Evolutionary conservation across 2,329 filamentous ascomycete genomes (phyloP).

Genomic region (Fusarium luffae): DNA sequence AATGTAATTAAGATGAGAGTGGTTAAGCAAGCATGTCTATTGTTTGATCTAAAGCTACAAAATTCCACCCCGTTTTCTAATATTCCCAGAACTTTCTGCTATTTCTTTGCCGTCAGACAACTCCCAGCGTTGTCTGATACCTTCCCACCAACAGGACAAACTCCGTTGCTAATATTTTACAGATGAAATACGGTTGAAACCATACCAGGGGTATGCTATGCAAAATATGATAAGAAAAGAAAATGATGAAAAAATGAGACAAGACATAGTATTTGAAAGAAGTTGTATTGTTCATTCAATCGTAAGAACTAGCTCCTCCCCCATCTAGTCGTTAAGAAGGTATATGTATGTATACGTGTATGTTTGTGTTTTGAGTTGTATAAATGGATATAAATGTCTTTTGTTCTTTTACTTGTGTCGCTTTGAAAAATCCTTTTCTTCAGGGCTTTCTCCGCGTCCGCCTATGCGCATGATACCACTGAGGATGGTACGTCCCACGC

Average conservation of each 20-base stretch:
- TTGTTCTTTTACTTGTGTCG: constrained; percentile 14
- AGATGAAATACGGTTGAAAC: neutral
- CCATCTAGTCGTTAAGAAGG: constrained; percentile 29
- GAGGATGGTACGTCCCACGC: constrained; percentile 56
- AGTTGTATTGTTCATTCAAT: constrained; percentile 37
- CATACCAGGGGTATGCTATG: neutral
- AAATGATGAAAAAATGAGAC: neutral
- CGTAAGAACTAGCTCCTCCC: constrained; percentile 24
- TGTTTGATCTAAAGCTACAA: neutral
- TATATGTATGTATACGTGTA: constrained; percentile 16
- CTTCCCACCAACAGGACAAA: neutral
- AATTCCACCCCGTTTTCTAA: neutral
- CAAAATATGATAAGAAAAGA: neutral
- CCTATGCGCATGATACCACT: constrained; percentile 60
- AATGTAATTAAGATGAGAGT: neutral
- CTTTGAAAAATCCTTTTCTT: constrained; percentile 47
- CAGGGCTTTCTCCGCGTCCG: constrained; percentile 54
- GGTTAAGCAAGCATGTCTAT: neutral
- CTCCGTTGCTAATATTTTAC: neutral
- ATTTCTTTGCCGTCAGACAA: neutral
- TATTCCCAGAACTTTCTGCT: neutral
- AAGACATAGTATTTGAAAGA: constrained; percentile 15
- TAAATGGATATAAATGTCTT: constrained; percentile 10
- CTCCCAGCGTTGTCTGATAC: neutral
- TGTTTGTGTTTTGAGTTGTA: constrained; percentile 14